These are phyloP conservation scores for Endotrypanum monterogeii DNA, from an alignment of 208 protist genomes.

Conservation along the genomic window DNA sequence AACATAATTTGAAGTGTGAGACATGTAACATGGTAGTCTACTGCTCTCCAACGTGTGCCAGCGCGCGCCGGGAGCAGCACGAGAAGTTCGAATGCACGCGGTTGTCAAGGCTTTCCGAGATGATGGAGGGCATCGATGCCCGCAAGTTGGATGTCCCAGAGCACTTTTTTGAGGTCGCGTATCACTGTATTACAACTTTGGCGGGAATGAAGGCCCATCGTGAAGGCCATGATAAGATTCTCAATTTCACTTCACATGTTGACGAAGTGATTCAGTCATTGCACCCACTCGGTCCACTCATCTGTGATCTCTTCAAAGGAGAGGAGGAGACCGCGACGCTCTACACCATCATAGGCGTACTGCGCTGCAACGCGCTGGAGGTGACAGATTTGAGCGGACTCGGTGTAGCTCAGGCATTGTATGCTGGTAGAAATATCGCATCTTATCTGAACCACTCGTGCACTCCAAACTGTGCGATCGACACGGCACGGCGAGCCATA, in stretches of 20 bases:
- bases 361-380: slow-evolving; percentile 85
- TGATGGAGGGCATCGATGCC: slow-evolving; percentile 39
- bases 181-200: slow-evolving; percentile 79
- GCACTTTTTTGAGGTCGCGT: slow-evolving; percentile 69
- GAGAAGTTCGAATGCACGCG: slow-evolving; percentile 60
- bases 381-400: slow-evolving; percentile 61
- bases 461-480: slow-evolving; percentile 79
- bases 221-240: slow-evolving; percentile 44
- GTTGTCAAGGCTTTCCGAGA: slow-evolving; percentile 56
- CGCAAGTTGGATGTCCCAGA: slow-evolving; percentile 47
- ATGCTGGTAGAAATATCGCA: slow-evolving; percentile 41
- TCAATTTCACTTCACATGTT: slow-evolving; percentile 55
- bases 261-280: slow-evolving; percentile 64
- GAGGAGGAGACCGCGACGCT: slow-evolving; percentile 28
- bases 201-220: slow-evolving; percentile 36
- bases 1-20: slow-evolving; percentile 20
- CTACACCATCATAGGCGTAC: slow-evolving; percentile 56
- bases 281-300: slow-evolving; percentile 57
- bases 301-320: slow-evolving; percentile 22
- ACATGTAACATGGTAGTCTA: slow-evolving; percentile 56
- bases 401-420: slow-evolving; percentile 76
- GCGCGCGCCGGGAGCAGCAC: slow-evolving; percentile 51
- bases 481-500: slow-evolving; percentile 41
- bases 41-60: slow-evolving; percentile 59
- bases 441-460: slow-evolving; percentile 90